Evolutionary conservation across 176 grass and related monocot genomes (phyloP), one percentile per base, ranked within the genome.

Genomic region (Areca catechu): DNA sequence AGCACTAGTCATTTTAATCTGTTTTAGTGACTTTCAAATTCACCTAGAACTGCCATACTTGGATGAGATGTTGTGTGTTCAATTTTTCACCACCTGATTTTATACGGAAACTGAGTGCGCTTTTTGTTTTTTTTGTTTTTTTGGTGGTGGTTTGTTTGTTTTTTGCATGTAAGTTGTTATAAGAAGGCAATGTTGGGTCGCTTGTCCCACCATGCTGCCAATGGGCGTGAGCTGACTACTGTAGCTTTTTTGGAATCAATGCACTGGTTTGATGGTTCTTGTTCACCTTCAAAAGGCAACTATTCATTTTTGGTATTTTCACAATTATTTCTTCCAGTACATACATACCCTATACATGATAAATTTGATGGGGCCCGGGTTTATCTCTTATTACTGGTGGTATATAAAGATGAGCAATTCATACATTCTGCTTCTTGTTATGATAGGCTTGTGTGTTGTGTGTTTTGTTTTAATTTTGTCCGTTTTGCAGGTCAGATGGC

Each of bases 111-210:
- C 83, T 89, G 54, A 86, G 74, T 15, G 66, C 61, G 16, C 49
- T 82, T 82, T 76, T 74, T 66, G 68, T 76, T 74, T 18, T 82
- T 90, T 54, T 79, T 78, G 60, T 70, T 80, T 70, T 80, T 87
- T 82, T 89, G 68, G 53, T 82, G 76, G 74, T 80, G 86, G 85
- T 66, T 75, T 86, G 79, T 89, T 79, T 89, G 71, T 83, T 79
- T 69, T 90, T 63, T 96, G 56, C 87, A 75, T 83, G 66, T 84
- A 82, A 90, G 48, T 79, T 77, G 72, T 73, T 81, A 47, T 87
- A 90, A 78, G 86, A 90, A 82, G 83, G 77, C 83, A 88, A 71
- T 76, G 66, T 90, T 79, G 77, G 77, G 79, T 68, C 80, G 69
- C 83, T 84, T 83, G 80, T 83, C 85, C 86, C 85, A 82, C 78